Percentiles rank a stretch among this genome's conserved stretches.
Evolutionary conservation across 2,329 filamentous ascomycete species (phyloP).

Genomic region (Xylariomycetidae sp.): DNA sequence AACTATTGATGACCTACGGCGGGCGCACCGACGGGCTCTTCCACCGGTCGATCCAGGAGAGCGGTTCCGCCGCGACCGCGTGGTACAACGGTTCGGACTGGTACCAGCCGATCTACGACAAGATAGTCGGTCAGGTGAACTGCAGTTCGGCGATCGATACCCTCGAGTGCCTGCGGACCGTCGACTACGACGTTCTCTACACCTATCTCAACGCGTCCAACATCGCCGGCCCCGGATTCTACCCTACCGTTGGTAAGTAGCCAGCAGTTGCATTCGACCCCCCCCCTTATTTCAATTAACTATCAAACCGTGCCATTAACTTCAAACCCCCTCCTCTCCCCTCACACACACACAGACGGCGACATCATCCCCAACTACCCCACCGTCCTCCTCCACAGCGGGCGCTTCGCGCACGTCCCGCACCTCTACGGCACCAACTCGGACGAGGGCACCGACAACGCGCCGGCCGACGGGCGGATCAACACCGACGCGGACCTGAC

Average conservation of each 20-base stretch:
- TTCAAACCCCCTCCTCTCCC: no score
- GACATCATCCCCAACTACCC: conserved; percentile 50
- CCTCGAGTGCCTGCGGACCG: conserved; percentile 44
- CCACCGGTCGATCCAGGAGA: conserved; percentile 24
- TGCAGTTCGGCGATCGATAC: conserved; percentile 42
- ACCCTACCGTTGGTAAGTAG: conserved; percentile 25
- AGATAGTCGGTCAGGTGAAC: conserved; percentile 39
- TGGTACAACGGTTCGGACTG: conserved; percentile 33
- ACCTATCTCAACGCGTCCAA: conserved; percentile 34
- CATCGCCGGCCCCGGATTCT: conserved; percentile 19
- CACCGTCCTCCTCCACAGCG: conserved; percentile 48
- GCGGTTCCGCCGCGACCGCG: conserved; percentile 27
- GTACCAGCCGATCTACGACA: conserved; percentile 43
- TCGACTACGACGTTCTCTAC: conserved; percentile 43
- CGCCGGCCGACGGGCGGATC: conserved; percentile 16
- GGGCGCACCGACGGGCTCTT: conserved; percentile 22
- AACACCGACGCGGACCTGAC: conserved; percentile 21
- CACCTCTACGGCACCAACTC: conserved; percentile 60
- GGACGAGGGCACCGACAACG: conserved; percentile 52
- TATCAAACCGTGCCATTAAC: no score
- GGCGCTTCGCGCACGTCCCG: conserved; percentile 60
- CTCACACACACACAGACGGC: conserved; percentile 45
- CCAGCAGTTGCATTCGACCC: no score
- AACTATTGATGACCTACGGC: conserved; percentile 22
- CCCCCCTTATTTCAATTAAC: no score